A percentile compares a stretch with the other conserved stretches of the same genome.
These are phyloP conservation scores for Geotrichum klebahnii DNA, from an alignment of 1,139 yeast genomes.

Conservation along the genomic window DNA sequence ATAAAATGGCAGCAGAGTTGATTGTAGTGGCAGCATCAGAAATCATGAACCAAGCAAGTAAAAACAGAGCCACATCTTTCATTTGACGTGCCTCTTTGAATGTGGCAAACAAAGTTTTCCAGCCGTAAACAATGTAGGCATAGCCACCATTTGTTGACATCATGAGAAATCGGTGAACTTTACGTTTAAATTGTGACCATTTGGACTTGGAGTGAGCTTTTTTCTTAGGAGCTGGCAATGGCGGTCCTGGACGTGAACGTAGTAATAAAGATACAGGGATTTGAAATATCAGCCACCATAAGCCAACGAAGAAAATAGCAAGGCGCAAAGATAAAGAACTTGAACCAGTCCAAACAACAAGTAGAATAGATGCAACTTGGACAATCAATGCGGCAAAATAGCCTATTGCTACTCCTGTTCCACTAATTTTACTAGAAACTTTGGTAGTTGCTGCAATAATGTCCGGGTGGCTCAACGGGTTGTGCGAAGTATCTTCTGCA, in stretches of 20 bases:
- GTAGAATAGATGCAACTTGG: slow-evolving; percentile 51
- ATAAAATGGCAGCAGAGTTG: slow-evolving; percentile 66
- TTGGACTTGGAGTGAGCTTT: slow-evolving; percentile 20
- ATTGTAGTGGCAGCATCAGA: slow-evolving; percentile 69
- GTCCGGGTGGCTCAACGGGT: slow-evolving; percentile 21
- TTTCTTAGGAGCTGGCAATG: slow-evolving; percentile 25
- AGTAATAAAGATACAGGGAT: slow-evolving; percentile 51
- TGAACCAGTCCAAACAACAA: slow-evolving; percentile 47
- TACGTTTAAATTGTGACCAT: slow-evolving; percentile 20
- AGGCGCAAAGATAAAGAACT: slow-evolving; percentile 47
- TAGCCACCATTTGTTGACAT: slow-evolving; percentile 22
- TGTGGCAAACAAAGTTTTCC: slow-evolving; percentile 53
- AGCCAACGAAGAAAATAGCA: slow-evolving; percentile 57
- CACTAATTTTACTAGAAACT: slow-evolving; percentile 48
- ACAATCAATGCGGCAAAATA: slow-evolving; percentile 61
- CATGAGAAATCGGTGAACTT: slow-evolving; percentile 21
- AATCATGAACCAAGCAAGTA: slow-evolving; percentile 65
- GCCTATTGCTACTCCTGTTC: slow-evolving; percentile 63
- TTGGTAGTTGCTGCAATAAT: slow-evolving; percentile 22
- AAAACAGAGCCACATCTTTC: slow-evolving; percentile 56
- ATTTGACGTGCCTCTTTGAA: slow-evolving; percentile 53
- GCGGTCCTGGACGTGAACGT: slow-evolving; percentile 44
- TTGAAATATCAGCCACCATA: slow-evolving; percentile 70
- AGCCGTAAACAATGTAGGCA: slow-evolving; percentile 48
- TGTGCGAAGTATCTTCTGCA: slow-evolving; percentile 1